phyloP scores from a whole-genome alignment of 805 yeast species.

The Candida suzukii region DNA sequence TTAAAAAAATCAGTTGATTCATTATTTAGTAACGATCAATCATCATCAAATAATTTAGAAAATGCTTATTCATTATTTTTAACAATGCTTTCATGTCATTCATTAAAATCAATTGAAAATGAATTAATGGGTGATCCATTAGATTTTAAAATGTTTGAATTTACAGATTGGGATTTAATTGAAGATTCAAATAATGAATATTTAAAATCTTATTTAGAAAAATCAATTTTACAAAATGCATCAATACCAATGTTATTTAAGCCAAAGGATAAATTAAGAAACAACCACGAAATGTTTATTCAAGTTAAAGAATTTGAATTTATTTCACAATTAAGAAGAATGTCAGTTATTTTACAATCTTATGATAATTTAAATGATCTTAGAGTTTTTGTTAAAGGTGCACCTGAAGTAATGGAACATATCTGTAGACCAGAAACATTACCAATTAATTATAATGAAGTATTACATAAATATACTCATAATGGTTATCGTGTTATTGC shows the following conservation, averaged over 20 bases:
- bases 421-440: slow-evolving; percentile 67
- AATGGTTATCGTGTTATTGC: slow-evolving; percentile 94
- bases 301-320: slow-evolving; percentile 66
- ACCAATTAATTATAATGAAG: slow-evolving; percentile 68
- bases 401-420: slow-evolving; percentile 86
- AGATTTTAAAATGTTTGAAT: slow-evolving; percentile 89
- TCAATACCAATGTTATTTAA: slow-evolving; percentile 42
- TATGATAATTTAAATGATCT: slow-evolving; percentile 27
- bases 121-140: slow-evolving; percentile 90
- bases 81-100: slow-evolving; percentile 77
- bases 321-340: slow-evolving; percentile 75
- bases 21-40: slow-evolving; percentile 11
- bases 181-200: slow-evolving; percentile 48
- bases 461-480: slow-evolving; percentile 82
- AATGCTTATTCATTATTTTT: slow-evolving; percentile 27
- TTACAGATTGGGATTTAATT: slow-evolving; percentile 67
- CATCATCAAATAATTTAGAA: slow-evolving; percentile 3
- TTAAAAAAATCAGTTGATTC: slow-evolving; percentile 9
- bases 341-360: slow-evolving; percentile 72
- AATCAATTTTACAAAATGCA: slow-evolving; percentile 30
- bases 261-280: slow-evolving; percentile 24
- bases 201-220: slow-evolving; percentile 12
- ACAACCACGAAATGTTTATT: slow-evolving; percentile 26
- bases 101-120: slow-evolving; percentile 69
- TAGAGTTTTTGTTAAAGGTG: slow-evolving; percentile 79